Conservation (phyloP, 2,329 filamentous ascomycete species). For the Aspergillus spinulosporus region DNA sequence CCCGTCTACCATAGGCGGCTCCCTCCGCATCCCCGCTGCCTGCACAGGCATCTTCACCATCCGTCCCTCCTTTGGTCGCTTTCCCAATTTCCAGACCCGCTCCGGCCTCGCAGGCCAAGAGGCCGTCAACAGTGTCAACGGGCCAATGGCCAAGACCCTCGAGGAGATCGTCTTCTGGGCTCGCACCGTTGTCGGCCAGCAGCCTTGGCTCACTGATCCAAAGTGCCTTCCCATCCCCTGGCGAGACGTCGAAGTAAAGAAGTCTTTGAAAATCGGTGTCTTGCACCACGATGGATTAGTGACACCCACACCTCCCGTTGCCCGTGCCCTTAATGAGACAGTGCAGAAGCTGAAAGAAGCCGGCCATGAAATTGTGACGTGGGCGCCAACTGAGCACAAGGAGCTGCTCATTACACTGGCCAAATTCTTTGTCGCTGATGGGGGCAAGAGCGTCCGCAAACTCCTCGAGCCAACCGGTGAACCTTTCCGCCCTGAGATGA, state of each 20-base stretch:
- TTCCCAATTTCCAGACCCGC: constrained; percentile 39
- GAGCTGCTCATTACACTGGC: not conserved
- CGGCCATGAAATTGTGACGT: constrained; percentile 45
- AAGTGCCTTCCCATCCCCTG: constrained; percentile 62
- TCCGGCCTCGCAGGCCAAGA: constrained; percentile 66
- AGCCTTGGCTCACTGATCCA: constrained; percentile 59
- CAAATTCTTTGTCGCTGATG: constrained; percentile 50
- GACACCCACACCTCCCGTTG: constrained; percentile 63
- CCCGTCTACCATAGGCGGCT: constrained; percentile 29
- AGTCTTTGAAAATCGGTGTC: constrained; percentile 56
- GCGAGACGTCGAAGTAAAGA: constrained; percentile 29
- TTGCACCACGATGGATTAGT: constrained; percentile 64
- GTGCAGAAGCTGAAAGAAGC: constrained; percentile 58
- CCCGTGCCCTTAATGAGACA: constrained; percentile 54
- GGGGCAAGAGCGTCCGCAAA: constrained; percentile 46
- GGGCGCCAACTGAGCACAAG: constrained; percentile 28
- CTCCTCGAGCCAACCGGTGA: constrained; percentile 27
- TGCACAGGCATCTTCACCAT: constrained; percentile 43
- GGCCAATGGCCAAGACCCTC: constrained; percentile 60
- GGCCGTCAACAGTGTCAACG: constrained; percentile 63
- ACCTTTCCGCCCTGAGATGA: constrained; percentile 52
- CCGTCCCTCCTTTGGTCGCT: constrained; percentile 44
- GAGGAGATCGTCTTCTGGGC: constrained; percentile 59
- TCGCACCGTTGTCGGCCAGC: constrained; percentile 48
- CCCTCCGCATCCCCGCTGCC: constrained; percentile 42